Evolutionary conservation across 2,329 filamentous ascomycete species (phyloP), one percentile per base, ranked within the genome.

Genomic region (Acrocalymma vagum): DNA sequence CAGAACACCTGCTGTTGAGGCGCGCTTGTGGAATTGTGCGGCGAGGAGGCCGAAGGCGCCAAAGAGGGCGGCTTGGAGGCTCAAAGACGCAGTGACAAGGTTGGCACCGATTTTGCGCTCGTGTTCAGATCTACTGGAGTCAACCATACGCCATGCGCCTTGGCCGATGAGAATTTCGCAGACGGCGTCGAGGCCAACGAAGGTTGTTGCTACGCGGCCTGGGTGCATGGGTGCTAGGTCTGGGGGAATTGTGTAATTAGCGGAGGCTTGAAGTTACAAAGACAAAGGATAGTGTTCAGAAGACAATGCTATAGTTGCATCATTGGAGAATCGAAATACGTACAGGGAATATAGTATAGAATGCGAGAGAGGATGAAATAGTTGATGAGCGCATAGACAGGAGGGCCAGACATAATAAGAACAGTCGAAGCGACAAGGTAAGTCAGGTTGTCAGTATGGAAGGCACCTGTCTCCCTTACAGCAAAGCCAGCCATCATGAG

Each of bases 281-380:
- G n/a, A n/a, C n/a, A n/a, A n/a, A n/a, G n/a, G n/a, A n/a, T n/a
- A n/a, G n/a, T n/a, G n/a, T n/a, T n/a, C n/a, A n/a, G n/a, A n/a
- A n/a, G n/a, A n/a, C n/a, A n/a, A n/a, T n/a, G n/a, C n/a, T n/a
- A n/a, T n/a, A n/a, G n/a, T n/a, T n/a, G n/a, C n/a, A n/a, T n/a
- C n/a, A n/a, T n/a, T n/a, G n/a, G n/a, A n/a, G n/a, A n/a, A n/a
- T n/a, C n/a, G n/a, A n/a, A n/a, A n/a, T n/a, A n/a, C n/a, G n/a
- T n/a, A n/a, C n/a, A 81, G 0, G 82, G 82, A 3, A 83, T 72
- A 62, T 86, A 87, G 61, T 80, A 80, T 14, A 86, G 72, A 9
- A 83, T 72, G 4, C 82, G 77, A 2, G 78, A 78, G 16, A 86
- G 76, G 39, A 84, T 76, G 52, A 83, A 77, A 63, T 85, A 86